Base-by-base conservation (phyloP, 1,139 yeast genomes). In the Candida frijolesensis region DNA sequence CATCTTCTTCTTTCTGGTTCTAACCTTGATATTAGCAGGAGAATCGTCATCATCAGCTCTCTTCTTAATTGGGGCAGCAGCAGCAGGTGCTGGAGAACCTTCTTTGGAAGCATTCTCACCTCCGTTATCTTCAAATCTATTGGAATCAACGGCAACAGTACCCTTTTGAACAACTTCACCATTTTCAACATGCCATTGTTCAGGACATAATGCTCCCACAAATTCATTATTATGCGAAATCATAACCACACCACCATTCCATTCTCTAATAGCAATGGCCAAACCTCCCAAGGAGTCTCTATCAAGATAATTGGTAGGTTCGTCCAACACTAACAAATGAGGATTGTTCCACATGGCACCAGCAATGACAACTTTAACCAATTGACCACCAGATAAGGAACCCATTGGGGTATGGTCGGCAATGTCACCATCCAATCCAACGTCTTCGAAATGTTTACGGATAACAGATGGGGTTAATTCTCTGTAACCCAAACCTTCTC, bases 271-370 rank as follows among this genome's bases (percentile, higher is more conserved):
- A 49, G 99, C 99, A 61, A 92, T 84, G 16, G 99, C 98, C 60
- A 94, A 80, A 45, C 98, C 99, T 66, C 99, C 99, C 56, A 94
- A 79, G 27, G 98, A 92, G 68, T 94, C 99, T 77, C 99, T 85
- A 72, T 94, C 99, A 74, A 94, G 80, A 79, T 94, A 94, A 75
- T 94, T 94, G 64, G 99, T 94, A 67, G 99, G 99, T 82, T 94
- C 99, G 72, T 94, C 99, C 58, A 94, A 80, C 41, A 94, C 99
- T 57, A 94, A 82, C 72, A 94, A 82, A 72, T 94, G 99, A n/a
- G 99, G 99, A 67, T 94, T 94, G 74, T 94, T 92, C 99, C 99
- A 94, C 96, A 94, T 94, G 58, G 98, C 98, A 72, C 98, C 98
- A 15, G 99, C 99, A 77, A 94, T 92, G 55, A 94, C 99, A 56